These are phyloP conservation scores for Hypoxylon sp. DNA, from an alignment of 2,329 filamentous ascomycete species.

Conservation along the genomic window DNA sequence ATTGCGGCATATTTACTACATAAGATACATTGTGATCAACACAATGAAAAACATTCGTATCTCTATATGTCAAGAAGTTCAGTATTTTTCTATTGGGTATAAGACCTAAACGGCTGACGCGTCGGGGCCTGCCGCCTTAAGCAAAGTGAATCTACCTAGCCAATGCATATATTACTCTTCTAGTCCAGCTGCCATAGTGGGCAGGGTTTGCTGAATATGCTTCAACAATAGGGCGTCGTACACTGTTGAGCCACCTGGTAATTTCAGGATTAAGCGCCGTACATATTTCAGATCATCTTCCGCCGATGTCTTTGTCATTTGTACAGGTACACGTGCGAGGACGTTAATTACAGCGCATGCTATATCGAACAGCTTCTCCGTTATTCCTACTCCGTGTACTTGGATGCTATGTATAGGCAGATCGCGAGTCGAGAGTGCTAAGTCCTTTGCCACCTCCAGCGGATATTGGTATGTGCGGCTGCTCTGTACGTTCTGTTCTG, in stretches of 20 bases:
- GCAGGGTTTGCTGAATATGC: constrained; percentile 51
- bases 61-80: not conserved
- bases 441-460: constrained; percentile 59
- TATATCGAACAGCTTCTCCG: constrained; percentile 64
- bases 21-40: not conserved
- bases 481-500: constrained; percentile 38
- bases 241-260: constrained; percentile 58
- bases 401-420: constrained; percentile 58
- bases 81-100: not conserved
- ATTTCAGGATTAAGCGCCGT: constrained; percentile 56
- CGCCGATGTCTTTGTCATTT: constrained; percentile 48
- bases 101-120: not conserved
- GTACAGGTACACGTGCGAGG: constrained; percentile 59
- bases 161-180: constrained; percentile 16
- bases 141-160: not conserved
- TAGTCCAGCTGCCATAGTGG: constrained; percentile 29
- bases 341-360: constrained; percentile 63
- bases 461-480: constrained; percentile 62
- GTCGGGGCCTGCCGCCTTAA: not conserved
- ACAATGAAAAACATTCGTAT: not conserved
- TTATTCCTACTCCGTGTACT: constrained; percentile 63
- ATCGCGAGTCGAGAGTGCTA: constrained; percentile 58
- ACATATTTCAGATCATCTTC: constrained; percentile 59
- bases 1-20: not conserved
- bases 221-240: constrained; percentile 60